Conservation (phyloP, 1,284 basidiomycete genomes). For the Ceratobasidium sp. region DNA sequence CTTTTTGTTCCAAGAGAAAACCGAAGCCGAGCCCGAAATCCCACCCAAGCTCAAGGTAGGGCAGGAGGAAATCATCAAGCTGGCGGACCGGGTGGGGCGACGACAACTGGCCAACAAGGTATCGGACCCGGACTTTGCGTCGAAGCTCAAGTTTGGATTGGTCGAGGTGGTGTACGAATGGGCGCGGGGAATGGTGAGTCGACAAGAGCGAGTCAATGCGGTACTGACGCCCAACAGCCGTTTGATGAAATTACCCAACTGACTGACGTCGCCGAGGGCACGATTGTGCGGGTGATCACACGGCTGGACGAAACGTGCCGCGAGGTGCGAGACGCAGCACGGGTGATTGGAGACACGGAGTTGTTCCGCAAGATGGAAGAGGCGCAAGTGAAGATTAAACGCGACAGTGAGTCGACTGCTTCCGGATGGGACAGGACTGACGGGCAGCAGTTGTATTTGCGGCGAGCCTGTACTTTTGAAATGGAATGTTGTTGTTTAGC, state of each 20-base stretch:
- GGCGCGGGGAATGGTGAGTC: constrained; percentile 91
- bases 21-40: constrained; percentile 82
- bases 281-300: constrained; percentile 95
- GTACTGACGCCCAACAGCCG: constrained; percentile 61
- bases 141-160: constrained; percentile 83
- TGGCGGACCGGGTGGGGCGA: constrained; percentile 82
- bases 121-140: constrained; percentile 74
- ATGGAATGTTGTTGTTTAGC: constrained; percentile 17
- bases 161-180: constrained; percentile 98
- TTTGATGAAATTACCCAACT: constrained; percentile 93
- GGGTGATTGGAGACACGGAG: constrained; percentile 95
- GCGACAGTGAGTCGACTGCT: constrained; percentile 77
- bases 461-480: constrained; percentile 32
- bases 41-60: constrained; percentile 81
- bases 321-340: constrained; percentile 95
- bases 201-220: neutral
- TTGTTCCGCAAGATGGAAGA: constrained; percentile 98
- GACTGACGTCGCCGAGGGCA: constrained; percentile 96
- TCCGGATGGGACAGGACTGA: neutral
- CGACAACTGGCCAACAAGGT: constrained; percentile 84
- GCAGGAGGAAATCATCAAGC: constrained; percentile 75
- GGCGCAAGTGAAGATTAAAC: constrained; percentile 89
- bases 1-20: constrained; percentile 98
- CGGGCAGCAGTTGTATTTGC: constrained; percentile 8
- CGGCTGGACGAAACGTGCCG: constrained; percentile 96